Base-by-base conservation (phyloP, 2,329 filamentous ascomycete genomes). In the Atkinsonella texensis region DNA sequence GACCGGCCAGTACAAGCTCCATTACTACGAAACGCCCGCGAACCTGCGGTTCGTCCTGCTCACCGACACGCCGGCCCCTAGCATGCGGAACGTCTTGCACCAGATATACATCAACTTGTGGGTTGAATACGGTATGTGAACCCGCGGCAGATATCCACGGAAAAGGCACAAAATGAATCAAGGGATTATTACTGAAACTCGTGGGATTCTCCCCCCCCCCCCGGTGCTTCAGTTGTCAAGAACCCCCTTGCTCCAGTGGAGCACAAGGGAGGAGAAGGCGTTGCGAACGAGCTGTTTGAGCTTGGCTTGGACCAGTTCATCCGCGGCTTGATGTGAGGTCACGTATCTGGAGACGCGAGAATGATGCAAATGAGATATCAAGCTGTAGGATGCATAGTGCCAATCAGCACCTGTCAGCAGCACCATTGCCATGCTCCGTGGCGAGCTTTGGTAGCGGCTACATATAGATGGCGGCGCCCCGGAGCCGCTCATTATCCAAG, bases 41-140 rank as follows among this genome's bases (percentile, higher is more conserved):
- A 94, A 88, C 67, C 83, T 95, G 69, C 94, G 95, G 65, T 94
- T 97, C 65, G 89, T 96, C 64, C 88, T 98, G 84, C 76, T 97
- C 64, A 97, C 93, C 23, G 93, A 97, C 70, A 87, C 87, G 39
- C 85, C 82, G 58, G 87, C 88, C 53, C 80, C 86, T 58, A 96
- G 89, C 69, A 91, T 98, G 81, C 81, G 90, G 44, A 89, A 94
- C 60, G 91, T 95, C 20, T 71, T 98, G 62, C 90, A 98, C 66
- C 93, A 98, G 76, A 96, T 98, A 56, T 98, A 96, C 68, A 94
- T 96, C 53, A 97, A 95, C 66, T 79, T 97, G 23, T 98, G 93
- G 73, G 91, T 98, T 17, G 93, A 98, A 72, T 98, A 93, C 62
- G 85, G 86, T 89, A 68, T 53, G 76, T 71, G 15, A 8, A 12